These are phyloP conservation scores for Pleurotus citrinopileatus DNA, from an alignment of 768 basidiomycete species.

Conservation along the genomic window DNA sequence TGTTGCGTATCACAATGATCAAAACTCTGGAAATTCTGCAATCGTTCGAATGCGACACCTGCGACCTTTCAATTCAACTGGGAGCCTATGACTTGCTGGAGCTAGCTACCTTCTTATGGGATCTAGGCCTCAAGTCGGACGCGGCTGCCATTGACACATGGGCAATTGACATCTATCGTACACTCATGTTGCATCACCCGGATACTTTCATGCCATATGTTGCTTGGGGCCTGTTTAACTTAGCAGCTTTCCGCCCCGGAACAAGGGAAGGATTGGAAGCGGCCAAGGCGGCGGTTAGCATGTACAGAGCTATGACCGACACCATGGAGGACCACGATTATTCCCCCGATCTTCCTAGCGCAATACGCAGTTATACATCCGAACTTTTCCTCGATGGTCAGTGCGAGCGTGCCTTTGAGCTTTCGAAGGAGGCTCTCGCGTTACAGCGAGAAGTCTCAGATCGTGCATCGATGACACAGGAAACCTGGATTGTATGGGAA, in stretches of 20 bases:
- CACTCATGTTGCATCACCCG: background rate
- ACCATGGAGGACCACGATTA: background rate
- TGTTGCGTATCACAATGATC: conserved; percentile 3
- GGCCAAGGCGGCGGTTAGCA: background rate
- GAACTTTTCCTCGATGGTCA: background rate
- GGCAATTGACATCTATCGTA: conserved; percentile 7
- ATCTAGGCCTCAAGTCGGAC: background rate
- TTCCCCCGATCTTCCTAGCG: background rate
- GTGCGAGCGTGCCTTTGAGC: background rate
- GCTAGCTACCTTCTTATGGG: background rate
- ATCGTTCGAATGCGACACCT: background rate
- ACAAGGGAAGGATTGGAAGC: background rate
- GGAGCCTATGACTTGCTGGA: conserved; percentile 3
- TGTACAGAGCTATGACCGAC: conserved; percentile 2
- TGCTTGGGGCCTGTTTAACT: conserved; percentile 7
- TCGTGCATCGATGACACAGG: background rate
- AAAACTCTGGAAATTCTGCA: conserved; percentile 1
- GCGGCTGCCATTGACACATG: conserved; percentile 5
- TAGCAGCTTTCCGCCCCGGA: background rate
- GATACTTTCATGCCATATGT: conserved; percentile 1
- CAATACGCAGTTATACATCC: background rate
- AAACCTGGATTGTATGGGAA: conserved; percentile 1
- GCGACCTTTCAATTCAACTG: background rate
- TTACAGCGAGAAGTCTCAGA: background rate
- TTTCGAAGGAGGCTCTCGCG: conserved; percentile 1